Conservation (phyloP, 371 early-diverging fungal genomes). For the Lichtheimia hyalospora region DNA sequence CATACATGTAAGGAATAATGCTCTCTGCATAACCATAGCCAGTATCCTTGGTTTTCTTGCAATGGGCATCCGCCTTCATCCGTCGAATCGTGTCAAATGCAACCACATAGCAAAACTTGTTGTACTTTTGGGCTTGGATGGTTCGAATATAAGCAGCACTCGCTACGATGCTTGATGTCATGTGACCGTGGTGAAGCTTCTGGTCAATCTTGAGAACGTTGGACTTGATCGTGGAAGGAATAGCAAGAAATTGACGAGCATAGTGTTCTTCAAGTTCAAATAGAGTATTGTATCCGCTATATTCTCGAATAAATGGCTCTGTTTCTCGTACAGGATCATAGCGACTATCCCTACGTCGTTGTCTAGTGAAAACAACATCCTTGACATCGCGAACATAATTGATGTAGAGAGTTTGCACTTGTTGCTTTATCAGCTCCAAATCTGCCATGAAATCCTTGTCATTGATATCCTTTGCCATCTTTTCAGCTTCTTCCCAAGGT, state of each 20-base stretch:
- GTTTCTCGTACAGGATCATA: constrained; percentile 20
- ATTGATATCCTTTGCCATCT: constrained; percentile 15
- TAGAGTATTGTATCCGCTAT: constrained; percentile 17
- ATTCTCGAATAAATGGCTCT: constrained; percentile 5
- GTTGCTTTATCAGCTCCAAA: constrained; percentile 15
- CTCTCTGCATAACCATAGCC: constrained; percentile 12
- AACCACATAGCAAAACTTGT: constrained; percentile 25
- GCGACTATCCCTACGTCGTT: constrained; percentile 17
- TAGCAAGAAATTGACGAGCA: constrained; percentile 23
- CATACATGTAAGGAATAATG: constrained; percentile 19
- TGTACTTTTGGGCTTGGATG: constrained; percentile 13
- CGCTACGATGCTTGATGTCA: constrained; percentile 19
- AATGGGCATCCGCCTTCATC: constrained; percentile 24
- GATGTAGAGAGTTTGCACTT: constrained; percentile 9
- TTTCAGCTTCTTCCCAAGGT: constrained; percentile 25
- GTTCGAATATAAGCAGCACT: constrained; percentile 25
- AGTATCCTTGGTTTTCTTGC: constrained; percentile 7
- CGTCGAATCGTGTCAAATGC: constrained; percentile 25
- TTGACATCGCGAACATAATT: constrained; percentile 13
- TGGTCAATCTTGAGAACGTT: constrained; percentile 13
- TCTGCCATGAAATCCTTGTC: constrained; percentile 21
- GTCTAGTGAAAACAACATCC: constrained; percentile 10
- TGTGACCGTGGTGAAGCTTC: constrained; percentile 6
- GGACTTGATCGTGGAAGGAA: constrained; percentile 9
- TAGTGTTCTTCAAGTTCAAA: constrained; percentile 39